Percentiles rank a stretch among this genome's conserved stretches.
These are phyloP conservation scores for Austroboletus novae-zelandiae DNA, from an alignment of 1,284 basidiomycete species.

Conservation along the genomic window DNA sequence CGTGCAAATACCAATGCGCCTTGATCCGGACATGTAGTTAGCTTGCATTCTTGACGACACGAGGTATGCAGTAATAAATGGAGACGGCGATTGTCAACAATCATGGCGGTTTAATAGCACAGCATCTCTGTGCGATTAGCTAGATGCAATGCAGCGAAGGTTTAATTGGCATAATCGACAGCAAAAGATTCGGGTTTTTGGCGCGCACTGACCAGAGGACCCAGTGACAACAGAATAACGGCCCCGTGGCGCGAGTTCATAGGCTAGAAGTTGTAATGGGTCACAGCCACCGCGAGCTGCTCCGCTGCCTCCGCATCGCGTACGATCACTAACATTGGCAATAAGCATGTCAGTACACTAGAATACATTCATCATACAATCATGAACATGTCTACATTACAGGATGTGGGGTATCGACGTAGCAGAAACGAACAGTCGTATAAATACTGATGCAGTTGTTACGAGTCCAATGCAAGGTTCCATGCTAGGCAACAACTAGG, in stretches of 20 bases:
- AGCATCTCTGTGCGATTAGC: slow-evolving; percentile 1
- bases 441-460: slow-evolving; percentile 13
- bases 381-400: slow-evolving; percentile 10
- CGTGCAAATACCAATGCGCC: slow-evolving; percentile 12
- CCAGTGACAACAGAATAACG: too few species aligned
- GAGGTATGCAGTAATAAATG: slow-evolving; percentile 14
- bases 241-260: too few species aligned
- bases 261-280: too few species aligned
- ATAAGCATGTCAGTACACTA: too few species aligned
- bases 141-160: slow-evolving; percentile 1
- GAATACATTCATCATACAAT: slow-evolving; percentile 7
- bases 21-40: slow-evolving; percentile 20
- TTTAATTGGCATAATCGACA: not conserved
- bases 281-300: too few species aligned
- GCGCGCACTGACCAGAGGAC: too few species aligned
- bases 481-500: too few species aligned
- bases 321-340: too few species aligned
- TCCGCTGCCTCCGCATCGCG: too few species aligned
- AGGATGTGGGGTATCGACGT: slow-evolving; percentile 20
- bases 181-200: not conserved
- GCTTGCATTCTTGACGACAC: slow-evolving; percentile 16
- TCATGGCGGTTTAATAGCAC: slow-evolving; percentile 1
- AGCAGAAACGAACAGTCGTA: slow-evolving; percentile 1
- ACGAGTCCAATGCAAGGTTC: not conserved
- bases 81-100: not conserved